phyloP scores from a whole-genome alignment of 176 grass and related monocot species.

The Eleusine indica region DNA sequence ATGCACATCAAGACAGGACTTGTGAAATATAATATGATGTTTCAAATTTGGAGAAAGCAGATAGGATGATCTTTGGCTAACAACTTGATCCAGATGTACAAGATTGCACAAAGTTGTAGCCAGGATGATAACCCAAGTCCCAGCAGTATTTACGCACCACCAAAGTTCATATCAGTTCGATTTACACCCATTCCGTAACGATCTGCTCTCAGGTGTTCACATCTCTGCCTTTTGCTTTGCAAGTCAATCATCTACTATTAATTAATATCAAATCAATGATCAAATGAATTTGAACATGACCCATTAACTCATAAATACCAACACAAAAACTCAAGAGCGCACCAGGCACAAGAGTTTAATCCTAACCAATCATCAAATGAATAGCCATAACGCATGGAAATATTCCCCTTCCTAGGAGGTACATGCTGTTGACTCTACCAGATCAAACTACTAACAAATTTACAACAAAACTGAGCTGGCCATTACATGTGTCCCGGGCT shows the following conservation, averaged over 20 bases:
- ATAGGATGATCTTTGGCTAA: not conserved
- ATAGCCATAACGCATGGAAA: conserved; percentile 8
- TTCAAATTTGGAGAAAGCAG: not conserved
- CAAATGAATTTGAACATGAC: not conserved
- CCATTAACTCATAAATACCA: not conserved
- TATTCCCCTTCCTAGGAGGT: not conserved
- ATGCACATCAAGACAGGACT: not conserved
- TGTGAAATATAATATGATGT: not conserved
- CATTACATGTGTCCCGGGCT: conserved; percentile 11
- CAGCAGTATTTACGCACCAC: not conserved
- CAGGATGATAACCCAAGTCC: not conserved
- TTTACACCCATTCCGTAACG: too few relatives aligned
- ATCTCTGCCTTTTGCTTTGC: not conserved
- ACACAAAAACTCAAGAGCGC: conserved; percentile 17
- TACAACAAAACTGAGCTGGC: conserved; percentile 53
- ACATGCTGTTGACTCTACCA: conserved; percentile 22
- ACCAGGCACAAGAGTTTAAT: conserved; percentile 17
- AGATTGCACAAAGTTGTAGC: not conserved
- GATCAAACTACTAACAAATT: conserved; percentile 44
- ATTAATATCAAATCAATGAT: not conserved
- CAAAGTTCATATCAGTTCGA: not conserved
- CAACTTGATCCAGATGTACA: not conserved
- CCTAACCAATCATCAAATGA: conserved; percentile 26
- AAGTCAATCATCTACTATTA: not conserved
- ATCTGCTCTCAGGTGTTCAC: not conserved